Evolutionary conservation across 2,329 filamentous ascomycete genomes (phyloP).

Genomic region (Chaetomiaceae sp.): DNA sequence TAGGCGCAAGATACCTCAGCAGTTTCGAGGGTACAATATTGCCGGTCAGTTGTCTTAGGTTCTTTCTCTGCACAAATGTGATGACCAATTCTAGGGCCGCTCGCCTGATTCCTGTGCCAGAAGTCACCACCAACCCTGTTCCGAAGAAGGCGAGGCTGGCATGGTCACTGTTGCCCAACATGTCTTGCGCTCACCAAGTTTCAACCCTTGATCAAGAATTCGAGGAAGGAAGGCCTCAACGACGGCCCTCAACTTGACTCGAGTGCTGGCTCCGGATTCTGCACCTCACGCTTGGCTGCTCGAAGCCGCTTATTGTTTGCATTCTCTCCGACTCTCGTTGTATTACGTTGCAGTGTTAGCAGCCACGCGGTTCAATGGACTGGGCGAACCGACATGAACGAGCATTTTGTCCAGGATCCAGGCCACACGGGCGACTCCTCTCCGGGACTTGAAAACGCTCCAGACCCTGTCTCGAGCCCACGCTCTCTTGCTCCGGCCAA

Average conservation of each 20-base stretch:
- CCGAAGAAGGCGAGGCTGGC: too few species aligned
- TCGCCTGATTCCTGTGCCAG: too few species aligned
- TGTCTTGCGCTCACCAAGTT: too few species aligned
- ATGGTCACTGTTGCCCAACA: too few species aligned
- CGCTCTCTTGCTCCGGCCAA: conserved; percentile 8
- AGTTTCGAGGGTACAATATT: not conserved
- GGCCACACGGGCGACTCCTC: conserved; percentile 14
- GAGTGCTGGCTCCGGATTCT: too few species aligned
- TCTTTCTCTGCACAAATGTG: not conserved
- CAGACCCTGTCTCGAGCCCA: conserved; percentile 3
- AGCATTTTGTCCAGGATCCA: conserved; percentile 21
- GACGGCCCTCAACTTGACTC: not conserved
- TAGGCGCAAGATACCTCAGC: conserved; percentile 12
- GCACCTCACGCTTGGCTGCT: not conserved
- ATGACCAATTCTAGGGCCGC: too few species aligned
- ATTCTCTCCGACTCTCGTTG: conserved; percentile 18
- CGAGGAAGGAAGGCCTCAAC: not conserved
- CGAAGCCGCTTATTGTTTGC: not conserved
- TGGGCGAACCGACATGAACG: conserved; percentile 26
- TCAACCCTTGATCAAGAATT: too few species aligned
- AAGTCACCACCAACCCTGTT: too few species aligned
- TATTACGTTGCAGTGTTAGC: conserved; percentile 6
- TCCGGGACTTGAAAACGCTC: conserved; percentile 1
- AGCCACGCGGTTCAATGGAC: conserved; percentile 16
- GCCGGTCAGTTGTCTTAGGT: not conserved